phyloP scores from a whole-genome alignment of 1,284 basidiomycete genomes.

The Ganoderma resinaceum region DNA sequence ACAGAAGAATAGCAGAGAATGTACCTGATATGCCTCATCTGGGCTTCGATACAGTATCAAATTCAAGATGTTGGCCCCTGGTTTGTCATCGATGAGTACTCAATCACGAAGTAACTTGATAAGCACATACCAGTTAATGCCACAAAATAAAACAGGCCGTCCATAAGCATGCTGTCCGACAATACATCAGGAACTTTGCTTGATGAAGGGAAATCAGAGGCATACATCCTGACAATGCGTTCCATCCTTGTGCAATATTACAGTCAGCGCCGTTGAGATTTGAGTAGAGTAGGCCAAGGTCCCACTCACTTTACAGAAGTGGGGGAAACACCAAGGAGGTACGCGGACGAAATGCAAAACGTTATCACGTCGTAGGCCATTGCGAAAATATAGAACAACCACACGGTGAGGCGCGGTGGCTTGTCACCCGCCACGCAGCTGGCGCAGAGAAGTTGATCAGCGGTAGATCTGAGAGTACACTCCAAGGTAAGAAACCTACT shows the following conservation, averaged over 20 bases:
- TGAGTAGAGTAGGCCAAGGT: background rate
- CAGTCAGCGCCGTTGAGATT: background rate
- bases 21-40: conserved; percentile 36
- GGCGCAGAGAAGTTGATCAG: background rate
- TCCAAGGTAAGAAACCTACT: conserved; percentile 5
- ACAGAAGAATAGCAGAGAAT: background rate
- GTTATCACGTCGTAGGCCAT: conserved; percentile 48
- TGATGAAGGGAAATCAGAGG: background rate
- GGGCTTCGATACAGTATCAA: conserved; percentile 39
- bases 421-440: conserved; percentile 46
- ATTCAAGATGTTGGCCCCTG: conserved; percentile 43
- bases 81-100: background rate
- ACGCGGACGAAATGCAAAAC: conserved; percentile 44
- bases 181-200: background rate
- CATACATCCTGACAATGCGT: conserved; percentile 50
- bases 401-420: conserved; percentile 37
- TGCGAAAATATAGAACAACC: conserved; percentile 49
- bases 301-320: conserved; percentile 32
- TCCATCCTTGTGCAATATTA: conserved; percentile 43
- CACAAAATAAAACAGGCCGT: conserved; percentile 57
- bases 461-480: background rate
- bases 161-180: conserved; percentile 55
- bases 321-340: conserved; percentile 36
- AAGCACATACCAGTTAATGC: conserved; percentile 48
- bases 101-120: background rate